Evolutionary conservation across 2,329 filamentous ascomycete species (phyloP), one percentile per base, ranked within the genome.

Genomic region (Sporothrix brasiliensis): DNA sequence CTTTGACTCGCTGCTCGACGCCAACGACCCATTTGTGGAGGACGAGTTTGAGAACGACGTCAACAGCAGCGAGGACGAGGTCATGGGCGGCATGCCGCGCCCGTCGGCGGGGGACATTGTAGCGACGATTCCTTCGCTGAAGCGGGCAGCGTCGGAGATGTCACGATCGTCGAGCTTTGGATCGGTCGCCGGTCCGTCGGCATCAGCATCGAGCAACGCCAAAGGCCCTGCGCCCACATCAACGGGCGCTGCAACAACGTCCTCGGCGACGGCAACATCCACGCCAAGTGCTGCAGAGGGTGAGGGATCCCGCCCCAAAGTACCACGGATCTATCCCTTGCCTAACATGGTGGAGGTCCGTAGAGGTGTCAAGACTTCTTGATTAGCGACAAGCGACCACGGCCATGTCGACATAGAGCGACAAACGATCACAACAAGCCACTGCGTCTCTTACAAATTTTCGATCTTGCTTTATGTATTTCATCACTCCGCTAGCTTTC

Each of bases 91-190:
- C 41, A 65, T 63, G 41, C 19, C 69, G 1, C 76, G 79, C 21
- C 81, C 82, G 9, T 81, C 83, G 10, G 84, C 83, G 5, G 83
- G 84, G 6, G 83, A 85, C 63, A 82, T 86, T 70, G 78, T 81
- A 49, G 78, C 78, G 9, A 75, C 77, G 44, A 69, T 81, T 16
- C 76, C 79, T 70, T 80, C 80, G 3, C 75, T 86, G 21, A 88
- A 88, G 76, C 81, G 86, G 49, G 79, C 81, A 30, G 82, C 84
- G 56, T 83, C 84, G 13, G 85, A 87, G 73, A 85, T 87, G 61
- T 83, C 85, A 9, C 80, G 82, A 54, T 81, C 83, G 4, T 79
- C 80, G 14, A 84, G 81, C 73, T 83, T 84, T 69, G 80, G 81
- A n/a, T 78, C 82, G 1, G 76, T 78, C 39, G 39, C 71, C 0